These are phyloP conservation scores for Stylosanthes scabra DNA, from an alignment of 331 rosid species.

Conservation along the genomic window DNA sequence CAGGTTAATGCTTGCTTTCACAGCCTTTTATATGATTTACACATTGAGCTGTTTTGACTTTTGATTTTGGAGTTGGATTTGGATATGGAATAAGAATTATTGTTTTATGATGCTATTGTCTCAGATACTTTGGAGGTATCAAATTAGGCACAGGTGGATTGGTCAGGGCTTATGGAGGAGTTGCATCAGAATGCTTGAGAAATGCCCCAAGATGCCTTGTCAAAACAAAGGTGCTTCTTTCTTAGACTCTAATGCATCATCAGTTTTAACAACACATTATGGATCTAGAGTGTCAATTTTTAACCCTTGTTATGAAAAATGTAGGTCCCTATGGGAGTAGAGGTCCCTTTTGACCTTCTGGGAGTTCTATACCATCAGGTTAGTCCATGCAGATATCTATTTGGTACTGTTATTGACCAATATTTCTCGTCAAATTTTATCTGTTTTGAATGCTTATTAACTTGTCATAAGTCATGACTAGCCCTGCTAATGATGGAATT, in stretches of 20 bases:
- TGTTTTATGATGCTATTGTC: slow-evolving; percentile 17
- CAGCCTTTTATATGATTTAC: too few species aligned
- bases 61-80: slow-evolving; percentile 30
- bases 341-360: slow-evolving; percentile 82
- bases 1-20: slow-evolving; percentile 63
- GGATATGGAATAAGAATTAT: slow-evolving; percentile 24
- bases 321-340: slow-evolving; percentile 90
- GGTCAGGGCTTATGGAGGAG: slow-evolving; percentile 97
- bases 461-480: neutral
- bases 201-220: slow-evolving; percentile 80
- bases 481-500: slow-evolving; percentile 17
- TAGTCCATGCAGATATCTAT: slow-evolving; percentile 36
- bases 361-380: slow-evolving; percentile 90
- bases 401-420: neutral
- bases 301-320: slow-evolving; percentile 31
- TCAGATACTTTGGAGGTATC: slow-evolving; percentile 90
- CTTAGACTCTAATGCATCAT: slow-evolving; percentile 24
- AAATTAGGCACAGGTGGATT: slow-evolving; percentile 93
- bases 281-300: slow-evolving; percentile 1
- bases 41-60: slow-evolving; percentile 27
- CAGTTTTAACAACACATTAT: slow-evolving; percentile 3
- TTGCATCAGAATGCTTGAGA: slow-evolving; percentile 88
- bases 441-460: neutral
- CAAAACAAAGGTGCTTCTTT: slow-evolving; percentile 74
- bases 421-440: slow-evolving; percentile 22